Conservation (phyloP, 139 green algal genomes). For the Tetraselmis chui region DNA sequence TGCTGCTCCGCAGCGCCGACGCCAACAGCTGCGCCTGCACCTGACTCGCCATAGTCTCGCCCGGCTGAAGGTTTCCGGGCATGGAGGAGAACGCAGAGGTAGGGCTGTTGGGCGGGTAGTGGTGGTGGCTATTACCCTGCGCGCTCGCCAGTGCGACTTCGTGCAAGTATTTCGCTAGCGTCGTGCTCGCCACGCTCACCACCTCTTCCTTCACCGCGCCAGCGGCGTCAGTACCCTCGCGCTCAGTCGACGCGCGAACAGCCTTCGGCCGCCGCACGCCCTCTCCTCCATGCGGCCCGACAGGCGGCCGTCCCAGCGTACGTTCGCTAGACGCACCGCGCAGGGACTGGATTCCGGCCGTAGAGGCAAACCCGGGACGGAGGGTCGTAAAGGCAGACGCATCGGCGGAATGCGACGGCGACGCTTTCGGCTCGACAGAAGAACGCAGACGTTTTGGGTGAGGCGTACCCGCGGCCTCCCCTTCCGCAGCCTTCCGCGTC, state of each 20-base stretch:
- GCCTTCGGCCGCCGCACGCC: neutral
- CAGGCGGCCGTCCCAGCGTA: too few relatives aligned
- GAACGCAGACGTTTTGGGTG: too few relatives aligned
- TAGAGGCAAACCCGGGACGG: neutral
- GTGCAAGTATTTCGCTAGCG: neutral
- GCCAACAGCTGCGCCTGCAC: neutral
- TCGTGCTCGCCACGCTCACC: neutral
- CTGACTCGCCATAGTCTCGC: neutral
- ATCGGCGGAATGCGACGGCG: too few relatives aligned
- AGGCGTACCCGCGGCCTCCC: too few relatives aligned
- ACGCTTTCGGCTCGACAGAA: too few relatives aligned
- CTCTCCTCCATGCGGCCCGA: too few relatives aligned
- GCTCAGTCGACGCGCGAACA: too few relatives aligned
- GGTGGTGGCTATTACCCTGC: neutral
- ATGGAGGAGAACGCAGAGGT: too few relatives aligned
- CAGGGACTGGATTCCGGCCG: neutral
- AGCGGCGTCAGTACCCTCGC: too few relatives aligned
- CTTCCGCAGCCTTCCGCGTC: too few relatives aligned
- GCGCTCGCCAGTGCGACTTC: neutral
- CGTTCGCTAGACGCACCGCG: neutral
- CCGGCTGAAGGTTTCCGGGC: neutral
- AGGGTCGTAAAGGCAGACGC: neutral
- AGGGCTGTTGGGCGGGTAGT: neutral
- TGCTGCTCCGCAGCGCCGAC: neutral
- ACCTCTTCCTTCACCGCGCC: too few relatives aligned